Conservation (phyloP, 768 basidiomycete species). For the Neoboletus magnificus region DNA sequence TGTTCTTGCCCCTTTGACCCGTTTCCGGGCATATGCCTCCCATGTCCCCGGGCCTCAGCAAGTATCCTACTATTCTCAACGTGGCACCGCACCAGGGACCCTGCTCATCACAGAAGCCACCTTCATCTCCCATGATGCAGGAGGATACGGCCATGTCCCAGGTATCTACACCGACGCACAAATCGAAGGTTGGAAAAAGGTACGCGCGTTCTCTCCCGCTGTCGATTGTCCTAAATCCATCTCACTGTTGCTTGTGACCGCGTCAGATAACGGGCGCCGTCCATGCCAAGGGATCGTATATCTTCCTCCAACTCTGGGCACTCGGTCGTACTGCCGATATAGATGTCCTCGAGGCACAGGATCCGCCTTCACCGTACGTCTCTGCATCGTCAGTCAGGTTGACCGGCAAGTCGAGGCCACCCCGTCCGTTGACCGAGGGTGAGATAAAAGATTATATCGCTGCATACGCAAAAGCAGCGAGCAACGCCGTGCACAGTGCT, state of each 20-base stretch:
- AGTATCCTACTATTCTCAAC: conserved; percentile 49
- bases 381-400: conserved; percentile 33
- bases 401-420: conserved; percentile 12
- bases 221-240: too few relatives aligned
- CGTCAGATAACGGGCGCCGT: conserved; percentile 53
- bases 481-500: conserved; percentile 34
- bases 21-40: conserved; percentile 34
- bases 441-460: conserved; percentile 35
- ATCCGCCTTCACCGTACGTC: conserved; percentile 34
- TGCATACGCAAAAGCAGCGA: conserved; percentile 32
- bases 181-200: conserved; percentile 47
- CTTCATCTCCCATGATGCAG: conserved; percentile 47
- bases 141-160: conserved; percentile 49
- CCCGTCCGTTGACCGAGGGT: conserved; percentile 17
- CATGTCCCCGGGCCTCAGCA: conserved; percentile 39
- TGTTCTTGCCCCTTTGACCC: conserved; percentile 53
- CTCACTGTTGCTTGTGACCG: background rate
- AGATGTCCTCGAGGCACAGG: conserved; percentile 27
- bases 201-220: conserved; percentile 4
- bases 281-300: conserved; percentile 48
- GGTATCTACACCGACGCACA: conserved; percentile 68
- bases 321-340: conserved; percentile 48
- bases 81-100: conserved; percentile 46
- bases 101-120: conserved; percentile 59
- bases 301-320: conserved; percentile 53